Evolutionary conservation across 495 filamentous ascomycete genomes (phyloP).

Genomic region (Aspergillus sclerotioniger): DNA sequence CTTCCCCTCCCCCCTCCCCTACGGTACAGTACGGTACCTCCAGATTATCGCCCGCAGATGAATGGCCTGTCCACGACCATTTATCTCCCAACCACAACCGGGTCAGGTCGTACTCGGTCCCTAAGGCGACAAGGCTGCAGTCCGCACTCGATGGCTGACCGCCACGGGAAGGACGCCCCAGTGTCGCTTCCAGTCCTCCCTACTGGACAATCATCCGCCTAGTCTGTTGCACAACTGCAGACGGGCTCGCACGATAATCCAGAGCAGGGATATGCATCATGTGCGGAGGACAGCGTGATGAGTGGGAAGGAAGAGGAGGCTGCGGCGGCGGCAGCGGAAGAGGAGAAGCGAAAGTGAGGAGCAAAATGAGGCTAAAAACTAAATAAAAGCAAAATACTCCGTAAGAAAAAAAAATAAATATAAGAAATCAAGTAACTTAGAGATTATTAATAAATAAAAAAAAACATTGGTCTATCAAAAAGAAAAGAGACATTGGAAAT

Average conservation of each 20-base stretch:
- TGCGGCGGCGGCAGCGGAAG: neutral
- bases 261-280: conserved; percentile 1
- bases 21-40: too few species aligned
- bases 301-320: neutral
- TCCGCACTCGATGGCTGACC: conserved; percentile 14
- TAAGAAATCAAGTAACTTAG: neutral
- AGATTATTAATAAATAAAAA: too few species aligned
- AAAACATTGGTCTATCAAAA: neutral
- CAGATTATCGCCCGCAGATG: neutral
- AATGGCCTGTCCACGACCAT: neutral
- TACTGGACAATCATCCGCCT: neutral
- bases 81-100: neutral
- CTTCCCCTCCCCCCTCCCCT: too few species aligned
- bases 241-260: neutral
- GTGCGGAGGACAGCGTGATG: neutral
- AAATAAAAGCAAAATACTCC: conserved; percentile 1
- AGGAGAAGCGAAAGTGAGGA: neutral
- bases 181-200: neutral
- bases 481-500: conserved; percentile 11
- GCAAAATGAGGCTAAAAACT: conserved; percentile 3
- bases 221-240: conserved; percentile 2
- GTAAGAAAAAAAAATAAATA: conserved; percentile 9
- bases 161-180: conserved; percentile 9
- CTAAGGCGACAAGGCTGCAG: conserved; percentile 22
- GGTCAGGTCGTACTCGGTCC: conserved; percentile 12